These are phyloP conservation scores for Malassezia yamatoensis DNA, from an alignment of 1,284 basidiomycete species.

Conservation along the genomic window DNA sequence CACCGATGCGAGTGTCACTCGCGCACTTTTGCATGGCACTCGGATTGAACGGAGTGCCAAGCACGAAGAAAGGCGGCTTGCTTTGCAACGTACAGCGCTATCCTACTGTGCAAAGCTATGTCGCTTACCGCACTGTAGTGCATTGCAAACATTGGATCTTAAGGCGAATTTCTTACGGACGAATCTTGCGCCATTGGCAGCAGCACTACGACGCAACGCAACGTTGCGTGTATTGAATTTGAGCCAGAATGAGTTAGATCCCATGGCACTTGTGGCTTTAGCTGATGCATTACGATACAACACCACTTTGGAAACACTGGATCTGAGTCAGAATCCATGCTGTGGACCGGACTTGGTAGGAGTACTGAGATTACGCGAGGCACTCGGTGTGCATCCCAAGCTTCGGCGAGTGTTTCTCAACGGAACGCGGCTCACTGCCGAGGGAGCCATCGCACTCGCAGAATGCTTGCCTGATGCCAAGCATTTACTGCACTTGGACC, in stretches of 20 bases:
- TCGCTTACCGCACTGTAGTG: constrained; percentile 69
- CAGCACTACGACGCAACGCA: constrained; percentile 87
- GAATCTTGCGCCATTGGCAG: constrained; percentile 79
- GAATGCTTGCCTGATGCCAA: constrained; percentile 87
- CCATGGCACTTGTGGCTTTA: constrained; percentile 65
- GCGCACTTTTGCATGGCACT: constrained; percentile 19
- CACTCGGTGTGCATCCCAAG: constrained; percentile 83
- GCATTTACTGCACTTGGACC: constrained; percentile 68
- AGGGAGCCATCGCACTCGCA: constrained; percentile 84
- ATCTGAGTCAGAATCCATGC: constrained; percentile 85
- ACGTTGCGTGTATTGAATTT: constrained; percentile 88
- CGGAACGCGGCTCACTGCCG: constrained; percentile 67
- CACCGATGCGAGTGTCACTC: neutral
- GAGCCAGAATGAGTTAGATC: constrained; percentile 83
- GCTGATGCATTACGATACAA: constrained; percentile 96
- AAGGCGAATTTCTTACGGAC: constrained; percentile 73
- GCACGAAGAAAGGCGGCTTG: constrained; percentile 11
- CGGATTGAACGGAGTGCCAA: constrained; percentile 27
- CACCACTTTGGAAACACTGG: constrained; percentile 80
- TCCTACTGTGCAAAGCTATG: constrained; percentile 44
- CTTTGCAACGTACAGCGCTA: neutral
- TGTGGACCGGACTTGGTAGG: constrained; percentile 76
- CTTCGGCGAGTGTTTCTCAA: constrained; percentile 85
- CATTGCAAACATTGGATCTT: constrained; percentile 76
- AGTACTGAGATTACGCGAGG: constrained; percentile 59